Evolutionary conservation across 257 asterid species (phyloP).

Genomic region (Lavandula angustifolia): DNA sequence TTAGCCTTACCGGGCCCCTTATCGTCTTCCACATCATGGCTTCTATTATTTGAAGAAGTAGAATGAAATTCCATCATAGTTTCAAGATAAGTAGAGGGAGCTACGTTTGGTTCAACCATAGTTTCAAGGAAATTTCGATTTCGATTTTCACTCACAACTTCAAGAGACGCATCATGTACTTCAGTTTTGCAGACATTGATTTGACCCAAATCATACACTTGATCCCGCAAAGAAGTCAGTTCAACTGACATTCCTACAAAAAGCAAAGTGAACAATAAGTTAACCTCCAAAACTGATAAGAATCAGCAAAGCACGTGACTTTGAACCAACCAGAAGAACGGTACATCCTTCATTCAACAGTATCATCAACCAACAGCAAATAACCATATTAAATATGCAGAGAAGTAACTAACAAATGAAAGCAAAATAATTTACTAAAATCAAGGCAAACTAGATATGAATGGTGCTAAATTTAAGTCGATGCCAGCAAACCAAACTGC

Average conservation of each 20-base stretch:
- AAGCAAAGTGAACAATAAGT: conserved; percentile 23
- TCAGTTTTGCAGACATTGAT: conserved; percentile 50
- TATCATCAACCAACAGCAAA: not conserved
- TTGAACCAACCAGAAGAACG: conserved; percentile 11
- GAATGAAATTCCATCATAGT: conserved; percentile 31
- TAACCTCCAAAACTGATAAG: not conserved
- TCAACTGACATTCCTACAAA: conserved; percentile 59
- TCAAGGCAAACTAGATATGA: not conserved
- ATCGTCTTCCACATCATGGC: conserved; percentile 32
- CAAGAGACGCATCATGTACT: conserved; percentile 41
- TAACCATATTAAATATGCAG: not conserved
- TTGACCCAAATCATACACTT: conserved; percentile 56
- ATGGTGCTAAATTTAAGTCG: conserved; percentile 6
- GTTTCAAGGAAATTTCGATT: conserved; percentile 33
- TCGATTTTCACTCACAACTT: conserved; percentile 38
- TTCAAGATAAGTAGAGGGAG: conserved; percentile 32
- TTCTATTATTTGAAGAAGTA: conserved; percentile 39
- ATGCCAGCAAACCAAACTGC: no score
- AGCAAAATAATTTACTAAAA: not conserved
- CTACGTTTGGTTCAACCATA: conserved; percentile 30
- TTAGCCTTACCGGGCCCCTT: conserved; percentile 30
- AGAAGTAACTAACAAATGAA: not conserved
- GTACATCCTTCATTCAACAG: conserved; percentile 7
- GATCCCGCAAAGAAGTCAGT: conserved; percentile 60
- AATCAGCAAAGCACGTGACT: conserved; percentile 1